Base-by-base conservation (phyloP, 108 stramenopile species). In the Discostella pseudostelligera region DNA sequence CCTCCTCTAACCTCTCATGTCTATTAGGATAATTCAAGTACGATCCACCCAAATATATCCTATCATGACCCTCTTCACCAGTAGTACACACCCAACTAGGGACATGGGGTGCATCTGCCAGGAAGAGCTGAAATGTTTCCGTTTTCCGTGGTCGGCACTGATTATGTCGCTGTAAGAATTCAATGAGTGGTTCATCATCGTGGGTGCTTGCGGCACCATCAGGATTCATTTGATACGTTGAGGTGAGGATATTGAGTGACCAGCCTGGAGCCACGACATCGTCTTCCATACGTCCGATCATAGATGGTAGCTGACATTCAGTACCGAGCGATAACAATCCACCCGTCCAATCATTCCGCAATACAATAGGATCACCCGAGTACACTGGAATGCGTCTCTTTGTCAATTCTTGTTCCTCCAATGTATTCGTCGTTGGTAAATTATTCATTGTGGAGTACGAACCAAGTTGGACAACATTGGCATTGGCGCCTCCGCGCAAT, bases 111-210 rank as follows among this genome's bases (percentile, higher is more conserved):
- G 67, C 64, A 46, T 74, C 57, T 1, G 76, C 60, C 1, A 48
- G 17, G 43, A 85, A 39, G 8, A 90, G 57, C 45, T 81, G 84
- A 78, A 90, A 90, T 19, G 81, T 78, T 17, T 87, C 84, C n/a
- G 39, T 47, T 14, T 69, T 58, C n/a, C 77, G 65, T 20, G 87
- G 87, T 11, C 55, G 54, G 29, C 84, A 68, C 43, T 73, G 56
- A 49, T 83, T 62, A 46, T 86, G 85, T 22, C 68, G 19, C 12
- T 81, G 85, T 13, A 86, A 42, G 37, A 62, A 75, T 29, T 81
- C 86, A 56, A 90, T 61, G 4, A 87, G 46, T 8, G 71, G 48
- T 10, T 43, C 36, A n/a, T 73, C 59, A 49, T 67, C 70, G 51
- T 75, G 70, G 1, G 78, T 74, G 26, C 70, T 70, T 14, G 67